These are phyloP conservation scores for Lentinula aciculospora DNA, from an alignment of 768 basidiomycete species.

Conservation along the genomic window DNA sequence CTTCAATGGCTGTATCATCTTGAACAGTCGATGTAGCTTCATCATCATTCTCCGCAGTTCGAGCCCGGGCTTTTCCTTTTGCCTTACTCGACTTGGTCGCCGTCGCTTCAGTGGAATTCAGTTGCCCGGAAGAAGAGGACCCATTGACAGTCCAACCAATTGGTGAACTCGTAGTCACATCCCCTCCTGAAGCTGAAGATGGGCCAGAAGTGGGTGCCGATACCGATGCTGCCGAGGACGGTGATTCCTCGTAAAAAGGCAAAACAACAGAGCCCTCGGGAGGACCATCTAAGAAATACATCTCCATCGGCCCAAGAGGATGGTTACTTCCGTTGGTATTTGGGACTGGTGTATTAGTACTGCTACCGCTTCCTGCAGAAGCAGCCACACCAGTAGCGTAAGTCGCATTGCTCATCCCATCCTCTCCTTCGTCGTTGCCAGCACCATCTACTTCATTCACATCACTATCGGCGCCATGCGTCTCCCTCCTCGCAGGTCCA, in stretches of 20 bases:
- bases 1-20: slow-evolving; percentile 1
- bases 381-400: background rate
- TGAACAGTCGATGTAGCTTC: background rate
- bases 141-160: background rate
- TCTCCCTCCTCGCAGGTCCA: background rate
- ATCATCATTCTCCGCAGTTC: background rate
- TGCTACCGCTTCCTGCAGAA: background rate
- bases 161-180: background rate
- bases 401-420: background rate
- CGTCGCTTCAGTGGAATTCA: background rate
- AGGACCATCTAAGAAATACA: slow-evolving; percentile 6
- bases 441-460: background rate
- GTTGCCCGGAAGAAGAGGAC: background rate
- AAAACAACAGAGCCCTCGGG: slow-evolving; percentile 4
- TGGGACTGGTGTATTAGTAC: background rate
- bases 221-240: background rate
- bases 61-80: slow-evolving; percentile 12
- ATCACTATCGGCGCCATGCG: background rate
- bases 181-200: background rate
- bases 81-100: slow-evolving; percentile 7
- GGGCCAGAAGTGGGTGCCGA: background rate
- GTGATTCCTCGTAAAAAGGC: background rate
- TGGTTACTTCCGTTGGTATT: background rate
- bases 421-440: background rate
- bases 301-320: background rate